A percentile compares a stretch with the other conserved stretches of the same genome.
These are phyloP conservation scores for Nowakowskiella sp. DNA, from an alignment of 192 early-diverging fungal genomes.

Conservation along the genomic window DNA sequence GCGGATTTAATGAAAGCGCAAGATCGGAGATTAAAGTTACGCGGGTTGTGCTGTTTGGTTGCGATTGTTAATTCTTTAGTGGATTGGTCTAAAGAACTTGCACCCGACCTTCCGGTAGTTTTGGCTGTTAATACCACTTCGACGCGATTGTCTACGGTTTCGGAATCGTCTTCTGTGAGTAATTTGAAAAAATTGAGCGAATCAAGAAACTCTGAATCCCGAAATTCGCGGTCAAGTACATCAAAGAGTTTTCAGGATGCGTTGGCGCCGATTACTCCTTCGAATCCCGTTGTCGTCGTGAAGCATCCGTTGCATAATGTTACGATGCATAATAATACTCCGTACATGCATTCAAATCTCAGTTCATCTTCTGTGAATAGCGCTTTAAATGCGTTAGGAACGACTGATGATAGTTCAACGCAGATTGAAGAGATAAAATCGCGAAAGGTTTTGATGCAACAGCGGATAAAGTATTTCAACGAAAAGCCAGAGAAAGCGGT, in stretches of 20 bases:
- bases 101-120: slow-evolving; percentile 14
- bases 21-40: slow-evolving; percentile 31
- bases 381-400: neutral
- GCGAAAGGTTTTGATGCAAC: slow-evolving; percentile 35
- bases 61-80: slow-evolving; percentile 43
- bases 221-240: too few species aligned
- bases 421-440: slow-evolving; percentile 37
- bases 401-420: slow-evolving; percentile 4
- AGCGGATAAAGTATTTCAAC: slow-evolving; percentile 43
- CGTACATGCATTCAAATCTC: slow-evolving; percentile 8
- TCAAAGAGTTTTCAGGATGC: slow-evolving; percentile 26
- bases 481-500: slow-evolving; percentile 45
- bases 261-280: slow-evolving; percentile 22
- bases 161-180: too few species aligned
- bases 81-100: slow-evolving; percentile 40
- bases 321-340: slow-evolving; percentile 21
- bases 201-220: too few species aligned
- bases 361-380: slow-evolving; percentile 11
- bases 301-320: slow-evolving; percentile 37
- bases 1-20: slow-evolving; percentile 30
- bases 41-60: slow-evolving; percentile 36
- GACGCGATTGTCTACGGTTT: too few species aligned
- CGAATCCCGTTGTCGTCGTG: slow-evolving; percentile 31
- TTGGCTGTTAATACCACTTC: too few species aligned
- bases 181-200: slow-evolving; percentile 3